Percentiles rank a stretch among this genome's conserved stretches.
These are phyloP conservation scores for Termitomyces sp. DNA, from an alignment of 768 basidiomycete genomes.

Conservation along the genomic window DNA sequence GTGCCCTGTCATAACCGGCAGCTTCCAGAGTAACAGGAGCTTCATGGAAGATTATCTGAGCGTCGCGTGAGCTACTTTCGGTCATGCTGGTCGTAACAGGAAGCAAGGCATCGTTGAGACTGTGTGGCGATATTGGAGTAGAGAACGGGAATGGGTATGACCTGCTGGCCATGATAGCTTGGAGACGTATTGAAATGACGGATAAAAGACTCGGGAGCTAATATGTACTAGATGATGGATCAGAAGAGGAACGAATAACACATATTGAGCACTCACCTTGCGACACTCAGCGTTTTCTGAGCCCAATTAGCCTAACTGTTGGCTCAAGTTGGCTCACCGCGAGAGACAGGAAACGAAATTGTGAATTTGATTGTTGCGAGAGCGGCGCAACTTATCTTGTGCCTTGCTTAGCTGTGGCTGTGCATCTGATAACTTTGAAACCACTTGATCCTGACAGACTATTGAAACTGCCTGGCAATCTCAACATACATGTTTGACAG, in stretches of 20 bases:
- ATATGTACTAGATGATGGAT: neutral
- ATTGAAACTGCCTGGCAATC: too few relatives aligned
- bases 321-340: neutral
- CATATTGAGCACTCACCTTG: neutral
- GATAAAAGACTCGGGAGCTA: neutral
- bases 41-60: constrained; percentile 39
- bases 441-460: neutral
- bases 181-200: neutral
- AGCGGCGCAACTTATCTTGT: neutral
- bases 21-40: constrained; percentile 53
- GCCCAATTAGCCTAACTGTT: neutral
- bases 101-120: constrained; percentile 11
- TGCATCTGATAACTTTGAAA: constrained; percentile 2
- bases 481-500: neutral
- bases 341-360: neutral
- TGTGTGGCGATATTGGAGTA: constrained; percentile 15
- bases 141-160: constrained; percentile 29
- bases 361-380: neutral
- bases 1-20: constrained; percentile 49
- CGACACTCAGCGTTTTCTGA: too few relatives aligned
- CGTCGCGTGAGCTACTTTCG: constrained; percentile 10
- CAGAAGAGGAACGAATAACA: neutral
- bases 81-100: neutral
- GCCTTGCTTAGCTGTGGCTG: constrained; percentile 12
- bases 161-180: constrained; percentile 20